Evolutionary conservation across 805 yeast species (phyloP).

Genomic region (Scheffersomyces lignosus): DNA sequence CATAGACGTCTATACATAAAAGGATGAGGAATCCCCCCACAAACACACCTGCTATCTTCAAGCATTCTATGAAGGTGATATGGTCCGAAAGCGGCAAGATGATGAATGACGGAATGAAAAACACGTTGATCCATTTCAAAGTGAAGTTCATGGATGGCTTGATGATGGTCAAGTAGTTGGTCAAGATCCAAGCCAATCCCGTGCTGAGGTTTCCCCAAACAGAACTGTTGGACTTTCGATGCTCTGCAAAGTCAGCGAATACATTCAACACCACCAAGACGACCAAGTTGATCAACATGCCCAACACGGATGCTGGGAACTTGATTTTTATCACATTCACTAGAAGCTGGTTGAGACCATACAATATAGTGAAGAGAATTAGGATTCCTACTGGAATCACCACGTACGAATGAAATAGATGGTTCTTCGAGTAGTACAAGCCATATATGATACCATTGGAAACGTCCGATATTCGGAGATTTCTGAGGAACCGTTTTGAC

Average conservation of each 20-base stretch:
- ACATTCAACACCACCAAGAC: slow-evolving; percentile 40
- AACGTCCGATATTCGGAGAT: not conserved
- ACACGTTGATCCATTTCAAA: slow-evolving; percentile 74
- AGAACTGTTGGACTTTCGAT: slow-evolving; percentile 8
- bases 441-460: slow-evolving; percentile 27
- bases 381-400: slow-evolving; percentile 51
- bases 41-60: slow-evolving; percentile 74
- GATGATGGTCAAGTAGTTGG: slow-evolving; percentile 35
- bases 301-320: slow-evolving; percentile 71
- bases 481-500: too few relatives aligned
- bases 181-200: slow-evolving; percentile 21
- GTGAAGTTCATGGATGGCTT: slow-evolving; percentile 70
- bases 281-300: slow-evolving; percentile 61
- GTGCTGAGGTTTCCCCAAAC: slow-evolving; percentile 14
- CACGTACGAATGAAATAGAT: slow-evolving; percentile 44
- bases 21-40: slow-evolving; percentile 57
- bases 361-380: slow-evolving; percentile 45
- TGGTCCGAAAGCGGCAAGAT: slow-evolving; percentile 67
- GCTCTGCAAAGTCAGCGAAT: slow-evolving; percentile 9
- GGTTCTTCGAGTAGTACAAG: slow-evolving; percentile 30
- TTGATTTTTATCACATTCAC: slow-evolving; percentile 43
- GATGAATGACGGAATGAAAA: slow-evolving; percentile 76
- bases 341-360: slow-evolving; percentile 53
- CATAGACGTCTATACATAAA: slow-evolving; percentile 46
- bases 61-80: slow-evolving; percentile 65